Percentiles rank a stretch among this genome's conserved stretches.
Evolutionary conservation across 352 stramenopile species (phyloP).

Genomic region (Lagenidium sp.): DNA sequence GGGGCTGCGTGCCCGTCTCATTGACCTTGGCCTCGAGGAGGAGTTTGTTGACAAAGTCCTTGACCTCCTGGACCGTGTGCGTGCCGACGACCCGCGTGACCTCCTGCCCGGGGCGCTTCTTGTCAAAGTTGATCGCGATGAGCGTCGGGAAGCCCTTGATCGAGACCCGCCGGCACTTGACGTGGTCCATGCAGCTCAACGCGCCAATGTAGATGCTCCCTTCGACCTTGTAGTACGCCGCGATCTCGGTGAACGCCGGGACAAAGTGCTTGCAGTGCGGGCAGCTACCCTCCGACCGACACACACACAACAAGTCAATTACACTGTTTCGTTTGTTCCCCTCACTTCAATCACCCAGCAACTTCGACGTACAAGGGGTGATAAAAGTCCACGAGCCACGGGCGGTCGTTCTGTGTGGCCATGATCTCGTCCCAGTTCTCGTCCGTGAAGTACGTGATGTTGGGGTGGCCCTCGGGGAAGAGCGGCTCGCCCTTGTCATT

Average conservation of each 20-base stretch:
- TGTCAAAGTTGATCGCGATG: slow-evolving; percentile 74
- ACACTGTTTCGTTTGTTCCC: neutral
- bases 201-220: slow-evolving; percentile 62
- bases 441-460: slow-evolving; percentile 83
- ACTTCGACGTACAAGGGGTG: slow-evolving; percentile 61
- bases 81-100: slow-evolving; percentile 72
- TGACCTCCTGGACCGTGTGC: slow-evolving; percentile 70
- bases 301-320: slow-evolving; percentile 8
- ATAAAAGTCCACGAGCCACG: slow-evolving; percentile 83
- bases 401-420: slow-evolving; percentile 52
- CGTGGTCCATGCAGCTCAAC: slow-evolving; percentile 82
- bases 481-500: slow-evolving; percentile 72
- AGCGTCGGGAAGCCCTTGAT: slow-evolving; percentile 81
- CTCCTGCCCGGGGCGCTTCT: slow-evolving; percentile 43
- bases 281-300: slow-evolving; percentile 27
- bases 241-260: slow-evolving; percentile 47
- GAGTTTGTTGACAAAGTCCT: slow-evolving; percentile 55
- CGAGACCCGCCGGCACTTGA: slow-evolving; percentile 65
- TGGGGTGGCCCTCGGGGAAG: slow-evolving; percentile 71
- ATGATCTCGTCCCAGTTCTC: slow-evolving; percentile 73
- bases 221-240: slow-evolving; percentile 65
- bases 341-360: neutral
- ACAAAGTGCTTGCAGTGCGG: slow-evolving; percentile 78
- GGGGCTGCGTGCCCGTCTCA: slow-evolving; percentile 49
- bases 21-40: slow-evolving; percentile 60